Evolutionary conservation across 129 eudicot genomes (phyloP), one percentile per base, ranked within the genome.

Genomic region (Arctium minus): DNA sequence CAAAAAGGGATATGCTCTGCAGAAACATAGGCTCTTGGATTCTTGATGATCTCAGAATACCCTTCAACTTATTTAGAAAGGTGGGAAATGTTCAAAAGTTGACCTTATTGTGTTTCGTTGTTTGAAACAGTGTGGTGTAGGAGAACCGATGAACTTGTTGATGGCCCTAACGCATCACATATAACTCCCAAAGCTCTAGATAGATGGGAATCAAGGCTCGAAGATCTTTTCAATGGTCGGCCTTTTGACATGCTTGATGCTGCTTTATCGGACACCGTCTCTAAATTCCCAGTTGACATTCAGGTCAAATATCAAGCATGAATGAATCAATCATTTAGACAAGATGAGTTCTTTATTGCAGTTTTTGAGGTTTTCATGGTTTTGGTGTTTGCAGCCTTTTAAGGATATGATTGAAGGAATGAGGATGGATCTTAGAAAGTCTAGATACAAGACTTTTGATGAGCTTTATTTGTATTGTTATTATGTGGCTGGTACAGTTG

Each of bases 231-330:
- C 73, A 83, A 79, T 18, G 98, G 99, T 30, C 93, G 92, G 37
- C 99, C 99, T 56, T 96, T 96, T 82, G 99, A 96, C 86, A 96
- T 96, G 99, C 96, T 96, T 1, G 99, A 96, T 89, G 99, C 99
- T 79, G 99, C 99, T 72, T 87, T 96, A 82, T 86, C 97, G 6
- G 98, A 96, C 75, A 93, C 99, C 6, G 99, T 96, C 50, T 70
- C 89, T 83, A 96, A 87, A 80, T 96, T 96, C 85, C 98, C 99
- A 4, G 93, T 96, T 81, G 98, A 96, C 83, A 93, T 96, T 77
- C 99, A 96, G 97, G 99, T 93, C 73, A 46, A 85, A 83, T 42
- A 35, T 74, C 40, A 56, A 39, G 27, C 38, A n/a, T 11, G 37
- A 38, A 39, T 27, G 42, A 72, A 36, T 37, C 30, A 12, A 36